Percentiles rank a stretch among this genome's conserved stretches.
Evolutionary conservation across 169 alveolate species (phyloP).

Genomic region (Eimeria zaria): DNA sequence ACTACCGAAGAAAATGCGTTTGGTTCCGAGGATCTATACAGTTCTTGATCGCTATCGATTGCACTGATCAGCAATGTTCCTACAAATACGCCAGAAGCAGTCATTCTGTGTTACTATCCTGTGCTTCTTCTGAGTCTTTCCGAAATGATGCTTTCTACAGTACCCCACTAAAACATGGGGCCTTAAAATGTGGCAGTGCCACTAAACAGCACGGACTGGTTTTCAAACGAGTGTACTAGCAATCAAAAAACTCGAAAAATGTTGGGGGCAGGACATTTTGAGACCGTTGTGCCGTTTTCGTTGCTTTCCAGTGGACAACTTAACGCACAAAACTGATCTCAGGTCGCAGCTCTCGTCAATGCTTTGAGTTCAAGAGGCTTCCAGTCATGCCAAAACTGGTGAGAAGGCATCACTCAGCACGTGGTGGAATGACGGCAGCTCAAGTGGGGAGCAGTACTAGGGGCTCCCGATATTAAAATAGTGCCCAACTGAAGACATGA

Average conservation of each 20-base stretch:
- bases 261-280: not conserved
- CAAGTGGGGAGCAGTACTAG: not conserved
- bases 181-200: not conserved
- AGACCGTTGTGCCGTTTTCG: not conserved
- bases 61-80: not conserved
- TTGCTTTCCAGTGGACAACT: not conserved
- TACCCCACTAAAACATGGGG: not conserved
- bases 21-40: not conserved
- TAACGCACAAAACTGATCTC: not conserved
- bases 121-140: not conserved
- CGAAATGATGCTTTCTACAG: not conserved
- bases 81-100: not conserved
- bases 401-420: not conserved
- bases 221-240: not conserved
- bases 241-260: not conserved
- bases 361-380: not conserved
- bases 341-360: not conserved
- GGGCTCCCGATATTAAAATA: not conserved
- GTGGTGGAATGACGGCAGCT: not conserved
- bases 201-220: not conserved
- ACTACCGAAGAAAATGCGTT: not conserved
- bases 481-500: not conserved
- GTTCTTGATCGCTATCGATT: not conserved
- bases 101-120: not conserved
- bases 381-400: not conserved